These are phyloP conservation scores for Hibiscus mutabilis DNA, from an alignment of 345 rosid species.

Conservation along the genomic window DNA sequence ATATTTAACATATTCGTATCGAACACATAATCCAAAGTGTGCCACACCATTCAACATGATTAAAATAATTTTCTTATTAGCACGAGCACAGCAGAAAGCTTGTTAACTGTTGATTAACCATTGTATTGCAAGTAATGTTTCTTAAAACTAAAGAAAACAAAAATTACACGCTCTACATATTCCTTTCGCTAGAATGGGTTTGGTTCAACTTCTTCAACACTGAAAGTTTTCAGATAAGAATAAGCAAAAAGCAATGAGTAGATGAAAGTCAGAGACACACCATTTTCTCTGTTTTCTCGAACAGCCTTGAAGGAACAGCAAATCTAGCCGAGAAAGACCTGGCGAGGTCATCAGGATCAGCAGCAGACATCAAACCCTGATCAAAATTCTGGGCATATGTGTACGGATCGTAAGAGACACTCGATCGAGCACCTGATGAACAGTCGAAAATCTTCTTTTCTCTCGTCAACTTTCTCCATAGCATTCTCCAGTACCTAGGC, in stretches of 20 bases:
- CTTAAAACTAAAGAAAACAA: too few relatives aligned
- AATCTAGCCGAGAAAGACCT: slow-evolving; percentile 35
- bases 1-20: too few relatives aligned
- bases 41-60: too few relatives aligned
- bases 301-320: slow-evolving; percentile 23
- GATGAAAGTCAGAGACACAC: not conserved
- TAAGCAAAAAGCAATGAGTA: not conserved
- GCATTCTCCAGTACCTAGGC: slow-evolving; percentile 29
- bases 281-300: slow-evolving; percentile 6
- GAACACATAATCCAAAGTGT: too few relatives aligned
- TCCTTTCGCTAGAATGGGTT: not conserved
- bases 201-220: not conserved
- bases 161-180: not conserved
- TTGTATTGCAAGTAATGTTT: too few relatives aligned
- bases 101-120: too few relatives aligned
- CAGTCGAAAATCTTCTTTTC: slow-evolving; percentile 21
- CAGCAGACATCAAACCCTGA: slow-evolving; percentile 15
- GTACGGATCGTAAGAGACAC: slow-evolving; percentile 26
- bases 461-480: slow-evolving; percentile 26
- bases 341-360: slow-evolving; percentile 18
- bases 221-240: not conserved
- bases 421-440: slow-evolving; percentile 3
- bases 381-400: slow-evolving; percentile 31
- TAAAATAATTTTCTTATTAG: too few relatives aligned
- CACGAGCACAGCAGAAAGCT: too few relatives aligned